Base-by-base conservation (phyloP, 371 early-diverging fungal species). In the Saksenaea vasiformis region DNA sequence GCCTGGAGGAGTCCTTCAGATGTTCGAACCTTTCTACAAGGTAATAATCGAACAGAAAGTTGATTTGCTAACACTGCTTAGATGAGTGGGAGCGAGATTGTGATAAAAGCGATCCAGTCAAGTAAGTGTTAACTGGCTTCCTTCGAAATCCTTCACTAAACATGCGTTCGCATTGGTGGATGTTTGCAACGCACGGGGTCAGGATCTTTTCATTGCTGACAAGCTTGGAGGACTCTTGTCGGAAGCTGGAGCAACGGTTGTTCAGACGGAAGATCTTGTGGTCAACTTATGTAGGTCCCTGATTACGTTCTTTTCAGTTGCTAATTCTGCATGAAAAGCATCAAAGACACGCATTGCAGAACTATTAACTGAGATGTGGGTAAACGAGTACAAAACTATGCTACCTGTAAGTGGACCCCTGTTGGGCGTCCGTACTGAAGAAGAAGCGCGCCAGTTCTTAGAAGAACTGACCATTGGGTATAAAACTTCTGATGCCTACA, bases 1-100 rank as follows among this genome's bases (percentile, higher is more conserved):
- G 51, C 82, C 84, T 34, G 78, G 77, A 38, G 82, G 82, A 1
- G 70, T 58, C 31, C 47, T 84, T 9, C 82, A 84, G 51, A 39
- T 79, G 17, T 54, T 80, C 35, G 82, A 82, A 44, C 56, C 35
- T 10, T 47, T 70, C 14, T 54, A 65, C 26, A 65, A 56, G 15
- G 76, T 76, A 61, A 44, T 10, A 7, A 11, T 8, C 14, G 19
- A 19, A 44, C 0, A 44, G 19, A 44, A 3, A 2, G 19, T 7
- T n/a, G 7, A 8, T 3, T 3, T 44, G 19, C 7, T 44, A 19
- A 44, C 17, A 44, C 19, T 37, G 37, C 13, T n/a, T 37, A 44
- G 44, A 3, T 44, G n/a, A 8, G n/a, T 44, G 44, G 17, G 17
- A 15, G 3, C n/a, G 44, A 14, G 22, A 44, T 44, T 44, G 44